These are phyloP conservation scores for Lentinula sp. DNA, from an alignment of 768 basidiomycete genomes.

Conservation along the genomic window DNA sequence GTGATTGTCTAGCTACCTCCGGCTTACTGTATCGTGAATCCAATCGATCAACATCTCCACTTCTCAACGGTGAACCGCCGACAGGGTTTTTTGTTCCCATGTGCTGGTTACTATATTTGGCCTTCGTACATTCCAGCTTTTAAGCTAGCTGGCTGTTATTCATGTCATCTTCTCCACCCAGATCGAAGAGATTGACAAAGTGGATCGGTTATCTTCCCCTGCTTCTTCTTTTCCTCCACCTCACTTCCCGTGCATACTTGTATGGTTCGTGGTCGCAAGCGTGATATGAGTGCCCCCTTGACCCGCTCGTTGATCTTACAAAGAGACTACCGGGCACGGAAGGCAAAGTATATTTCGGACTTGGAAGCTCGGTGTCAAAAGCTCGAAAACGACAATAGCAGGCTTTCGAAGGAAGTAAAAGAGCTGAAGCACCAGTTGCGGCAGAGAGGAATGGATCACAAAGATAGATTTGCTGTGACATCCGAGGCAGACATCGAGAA, in stretches of 20 bases:
- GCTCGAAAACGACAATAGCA: not conserved
- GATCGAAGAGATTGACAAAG: not conserved
- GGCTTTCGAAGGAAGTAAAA: conserved; percentile 1
- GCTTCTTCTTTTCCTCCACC: not conserved
- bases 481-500: conserved; percentile 2
- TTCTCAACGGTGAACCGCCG: not conserved
- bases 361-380: conserved; percentile 1
- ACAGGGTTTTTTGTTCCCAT: not conserved
- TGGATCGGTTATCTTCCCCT: not conserved
- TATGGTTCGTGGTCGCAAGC: conserved; percentile 7
- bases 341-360: conserved; percentile 3
- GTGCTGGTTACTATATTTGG: not conserved
- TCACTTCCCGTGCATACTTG: not conserved
- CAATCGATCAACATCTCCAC: not conserved
- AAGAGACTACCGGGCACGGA: conserved; percentile 5
- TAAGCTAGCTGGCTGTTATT: not conserved
- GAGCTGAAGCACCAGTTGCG: not conserved
- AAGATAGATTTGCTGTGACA: not conserved
- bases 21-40: not conserved
- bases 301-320: conserved; percentile 5
- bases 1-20: not conserved
- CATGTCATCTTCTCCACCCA: not conserved
- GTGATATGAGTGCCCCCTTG: conserved; percentile 5
- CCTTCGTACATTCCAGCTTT: not conserved
- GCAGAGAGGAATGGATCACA: not conserved